A percentile compares a stretch with the other conserved stretches of the same genome.
Conservation (phyloP, 768 basidiomycete genomes). For the Auriscalpium vulgare region DNA sequence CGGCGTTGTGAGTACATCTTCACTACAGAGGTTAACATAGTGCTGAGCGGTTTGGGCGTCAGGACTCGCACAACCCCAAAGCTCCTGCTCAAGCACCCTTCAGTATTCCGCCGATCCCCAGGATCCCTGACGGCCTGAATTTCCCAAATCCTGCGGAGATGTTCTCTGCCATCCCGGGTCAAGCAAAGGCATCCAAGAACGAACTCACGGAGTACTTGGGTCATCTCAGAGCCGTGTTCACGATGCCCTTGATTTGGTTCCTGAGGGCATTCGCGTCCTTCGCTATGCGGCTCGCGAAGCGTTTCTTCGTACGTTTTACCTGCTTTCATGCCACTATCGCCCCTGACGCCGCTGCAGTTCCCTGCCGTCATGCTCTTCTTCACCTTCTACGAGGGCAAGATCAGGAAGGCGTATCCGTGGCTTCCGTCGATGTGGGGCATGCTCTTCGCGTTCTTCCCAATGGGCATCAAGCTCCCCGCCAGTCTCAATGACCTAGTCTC, state of each 20-base stretch:
- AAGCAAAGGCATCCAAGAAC: background rate
- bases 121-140: background rate
- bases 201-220: background rate
- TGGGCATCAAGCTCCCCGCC: constrained; percentile 5
- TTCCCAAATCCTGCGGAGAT: background rate
- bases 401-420: constrained; percentile 5
- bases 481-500: no score
- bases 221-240: constrained; percentile 4
- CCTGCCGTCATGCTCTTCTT: constrained; percentile 4
- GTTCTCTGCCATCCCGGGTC: background rate
- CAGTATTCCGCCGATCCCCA: background rate
- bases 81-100: background rate
- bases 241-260: constrained; percentile 10
- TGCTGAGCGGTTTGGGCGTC: background rate
- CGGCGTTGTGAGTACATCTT: no score
- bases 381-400: constrained; percentile 7
- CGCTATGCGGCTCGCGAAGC: background rate
- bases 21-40: no score
- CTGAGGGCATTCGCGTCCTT: constrained; percentile 1
- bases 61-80: background rate
- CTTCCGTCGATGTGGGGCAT: constrained; percentile 11
- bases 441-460: constrained; percentile 5
- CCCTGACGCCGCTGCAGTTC: background rate
- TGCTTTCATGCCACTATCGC: background rate
- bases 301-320: constrained; percentile 1